Conservation (phyloP, 306 rosid genomes). For the Begonia peltatifolia region DNA sequence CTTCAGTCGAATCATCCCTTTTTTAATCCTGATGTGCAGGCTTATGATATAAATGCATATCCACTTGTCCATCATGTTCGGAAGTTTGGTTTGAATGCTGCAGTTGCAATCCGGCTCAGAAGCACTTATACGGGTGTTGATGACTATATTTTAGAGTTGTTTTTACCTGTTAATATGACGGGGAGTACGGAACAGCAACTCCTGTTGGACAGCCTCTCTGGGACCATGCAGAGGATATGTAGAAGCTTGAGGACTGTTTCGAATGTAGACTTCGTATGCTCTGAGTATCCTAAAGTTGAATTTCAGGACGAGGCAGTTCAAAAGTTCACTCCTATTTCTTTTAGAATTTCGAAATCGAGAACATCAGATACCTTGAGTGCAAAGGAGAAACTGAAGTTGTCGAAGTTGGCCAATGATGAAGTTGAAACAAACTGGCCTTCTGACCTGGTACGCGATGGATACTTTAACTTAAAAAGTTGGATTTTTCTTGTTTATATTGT, state of each 20-base stretch:
- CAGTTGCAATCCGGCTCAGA: conserved; percentile 60
- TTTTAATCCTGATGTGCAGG: conserved; percentile 47
- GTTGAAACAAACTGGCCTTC: background rate
- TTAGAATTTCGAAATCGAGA: background rate
- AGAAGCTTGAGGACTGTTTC: conserved; percentile 56
- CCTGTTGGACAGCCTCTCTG: conserved; percentile 48
- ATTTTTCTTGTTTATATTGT: background rate
- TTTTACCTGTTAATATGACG: conserved; percentile 47
- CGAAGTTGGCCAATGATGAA: background rate
- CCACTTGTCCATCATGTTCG: conserved; percentile 74
- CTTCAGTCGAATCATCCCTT: conserved; percentile 58
- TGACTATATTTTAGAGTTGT: conserved; percentile 66
- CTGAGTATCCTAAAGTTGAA: conserved; percentile 17
- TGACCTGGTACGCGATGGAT: background rate
- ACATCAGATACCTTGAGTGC: background rate
- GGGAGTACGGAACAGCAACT: conserved; percentile 56
- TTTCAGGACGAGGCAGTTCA: conserved; percentile 20
- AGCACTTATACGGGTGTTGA: conserved; percentile 45
- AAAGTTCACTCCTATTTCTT: background rate
- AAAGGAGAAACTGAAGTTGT: background rate
- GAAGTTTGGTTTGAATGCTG: conserved; percentile 48
- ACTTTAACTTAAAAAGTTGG: background rate
- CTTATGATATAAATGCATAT: conserved; percentile 37
- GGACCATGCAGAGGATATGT: conserved; percentile 60
- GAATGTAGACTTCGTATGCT: conserved; percentile 24